Base-by-base conservation (phyloP, 2,329 filamentous ascomycete species). In the Diaporthe sp. region DNA sequence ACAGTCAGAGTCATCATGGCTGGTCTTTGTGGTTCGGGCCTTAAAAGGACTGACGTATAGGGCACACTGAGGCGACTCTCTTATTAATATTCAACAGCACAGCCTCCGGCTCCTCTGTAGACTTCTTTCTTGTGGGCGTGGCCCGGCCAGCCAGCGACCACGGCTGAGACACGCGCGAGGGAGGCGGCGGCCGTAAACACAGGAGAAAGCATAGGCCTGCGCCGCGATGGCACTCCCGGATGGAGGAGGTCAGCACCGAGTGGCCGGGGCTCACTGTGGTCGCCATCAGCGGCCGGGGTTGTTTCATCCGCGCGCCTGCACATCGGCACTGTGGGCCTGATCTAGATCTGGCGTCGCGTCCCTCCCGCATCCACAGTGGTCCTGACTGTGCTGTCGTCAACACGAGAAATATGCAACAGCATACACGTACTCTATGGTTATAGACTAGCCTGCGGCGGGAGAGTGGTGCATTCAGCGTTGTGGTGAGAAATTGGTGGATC, bases 401-500 rank as follows among this genome's bases (percentile, higher is more conserved):
- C 22, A 55, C 49, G 49, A 55, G 49, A 7, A 22, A 4, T 12
- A n/a, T 37, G 10, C 17, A 19, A 28, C 15, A 31, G n/a, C 15
- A 44, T 70, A 44, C 37, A 10, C 34, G 7, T 4, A 46, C 19
- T n/a, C 9, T 19, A 34, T 42, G 8, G 25, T 8, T 34, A 31
- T 8, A 42, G 51, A 49, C 3, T 42, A 49, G 61, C 28, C 19
- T 25, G 42, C 22, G 34, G 57, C 57, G 34, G 62, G 22, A 49
- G 17, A 28, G 44, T 44, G 12, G 28, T 51, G 46, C 62, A 39
- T 6, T 44, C n/a, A 25, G 28, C 13, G 22, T 39, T 39, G 65
- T 12, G 46, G 65, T 69, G 65, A 69, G 49, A 69, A 69, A 55
- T 55, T 69, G 65, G 65, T 69, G 65, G 65, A 69, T 69, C 65